Conservation (phyloP, 78 protist genomes). For the Polysphondylium violaceum region DNA sequence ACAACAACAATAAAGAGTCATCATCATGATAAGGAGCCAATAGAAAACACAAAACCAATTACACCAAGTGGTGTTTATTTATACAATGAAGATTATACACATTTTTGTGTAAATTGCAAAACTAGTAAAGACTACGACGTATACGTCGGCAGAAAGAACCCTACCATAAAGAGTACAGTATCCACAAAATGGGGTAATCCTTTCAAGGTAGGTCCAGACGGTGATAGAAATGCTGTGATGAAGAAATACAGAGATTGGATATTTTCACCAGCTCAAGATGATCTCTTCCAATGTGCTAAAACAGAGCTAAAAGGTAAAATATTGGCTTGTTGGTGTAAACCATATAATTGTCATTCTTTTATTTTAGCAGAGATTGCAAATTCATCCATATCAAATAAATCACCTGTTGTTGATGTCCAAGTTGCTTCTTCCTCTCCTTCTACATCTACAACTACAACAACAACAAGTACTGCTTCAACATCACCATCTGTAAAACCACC, state of each 20-base stretch:
- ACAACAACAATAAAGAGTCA: not conserved
- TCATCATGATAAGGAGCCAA: constrained; percentile 3
- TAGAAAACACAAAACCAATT: constrained; percentile 16
- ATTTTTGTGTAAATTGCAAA: constrained; percentile 33
- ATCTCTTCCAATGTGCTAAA: constrained; percentile 35
- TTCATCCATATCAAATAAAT: constrained; percentile 37
- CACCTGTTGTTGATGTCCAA: no score
- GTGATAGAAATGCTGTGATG: constrained; percentile 37
- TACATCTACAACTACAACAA: no score
- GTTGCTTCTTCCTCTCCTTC: no score
- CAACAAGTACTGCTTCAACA: no score
- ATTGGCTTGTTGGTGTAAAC: constrained; percentile 75
- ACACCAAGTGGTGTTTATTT: constrained; percentile 18
- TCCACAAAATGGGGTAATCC: constrained; percentile 63
- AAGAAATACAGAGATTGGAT: constrained; percentile 73
- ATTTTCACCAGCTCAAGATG: constrained; percentile 46
- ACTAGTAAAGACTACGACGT: constrained; percentile 33
- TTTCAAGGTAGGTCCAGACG: constrained; percentile 50
- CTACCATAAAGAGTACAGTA: not conserved
- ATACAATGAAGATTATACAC: constrained; percentile 56
- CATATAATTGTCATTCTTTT: constrained; percentile 57
- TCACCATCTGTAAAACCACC: no score
- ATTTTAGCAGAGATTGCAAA: constrained; percentile 57
- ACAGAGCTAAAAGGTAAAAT: constrained; percentile 64
- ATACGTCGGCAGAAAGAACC: constrained; percentile 58